Evolutionary conservation across 2,329 filamentous ascomycete genomes (phyloP).

Genomic region (Neurospora sp.): DNA sequence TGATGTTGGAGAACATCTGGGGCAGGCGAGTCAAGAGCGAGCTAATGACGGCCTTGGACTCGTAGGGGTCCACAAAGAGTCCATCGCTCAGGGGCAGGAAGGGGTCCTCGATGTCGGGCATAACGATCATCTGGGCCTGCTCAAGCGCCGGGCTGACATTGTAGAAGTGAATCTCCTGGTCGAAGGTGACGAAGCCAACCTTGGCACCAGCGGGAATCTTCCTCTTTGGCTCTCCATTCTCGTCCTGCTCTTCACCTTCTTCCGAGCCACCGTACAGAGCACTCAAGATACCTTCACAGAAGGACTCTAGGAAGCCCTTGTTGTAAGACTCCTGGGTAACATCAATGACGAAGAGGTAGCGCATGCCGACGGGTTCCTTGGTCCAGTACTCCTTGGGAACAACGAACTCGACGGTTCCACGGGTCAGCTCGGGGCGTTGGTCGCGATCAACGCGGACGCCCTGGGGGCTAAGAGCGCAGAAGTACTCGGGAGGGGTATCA

Average conservation of each 20-base stretch:
- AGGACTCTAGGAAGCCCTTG: slow-evolving; percentile 80
- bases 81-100: slow-evolving; percentile 89
- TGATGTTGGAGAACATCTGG: slow-evolving; percentile 75
- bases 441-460: slow-evolving; percentile 81
- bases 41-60: slow-evolving; percentile 78
- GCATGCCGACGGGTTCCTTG: slow-evolving; percentile 78
- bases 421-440: slow-evolving; percentile 78
- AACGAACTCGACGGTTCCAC: slow-evolving; percentile 90
- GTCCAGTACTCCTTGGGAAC: slow-evolving; percentile 99
- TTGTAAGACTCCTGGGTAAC: slow-evolving; percentile 86
- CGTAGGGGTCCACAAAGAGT: slow-evolving; percentile 87
- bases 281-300: slow-evolving; percentile 78
- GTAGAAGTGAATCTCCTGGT: slow-evolving; percentile 97
- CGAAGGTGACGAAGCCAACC: slow-evolving; percentile 90
- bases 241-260: slow-evolving; percentile 37
- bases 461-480: slow-evolving; percentile 78
- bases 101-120: slow-evolving; percentile 94
- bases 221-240: slow-evolving; percentile 44
- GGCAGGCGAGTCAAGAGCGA: slow-evolving; percentile 80
- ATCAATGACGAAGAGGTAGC: slow-evolving; percentile 87
- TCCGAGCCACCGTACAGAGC: slow-evolving; percentile 67
- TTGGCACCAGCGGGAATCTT: slow-evolving; percentile 69
- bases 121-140: slow-evolving; percentile 94
- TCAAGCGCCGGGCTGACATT: slow-evolving; percentile 75
- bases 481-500: slow-evolving; percentile 87